These are phyloP conservation scores for Leucocoprinus birnbaumii DNA, from an alignment of 768 basidiomycete species.

Conservation along the genomic window DNA sequence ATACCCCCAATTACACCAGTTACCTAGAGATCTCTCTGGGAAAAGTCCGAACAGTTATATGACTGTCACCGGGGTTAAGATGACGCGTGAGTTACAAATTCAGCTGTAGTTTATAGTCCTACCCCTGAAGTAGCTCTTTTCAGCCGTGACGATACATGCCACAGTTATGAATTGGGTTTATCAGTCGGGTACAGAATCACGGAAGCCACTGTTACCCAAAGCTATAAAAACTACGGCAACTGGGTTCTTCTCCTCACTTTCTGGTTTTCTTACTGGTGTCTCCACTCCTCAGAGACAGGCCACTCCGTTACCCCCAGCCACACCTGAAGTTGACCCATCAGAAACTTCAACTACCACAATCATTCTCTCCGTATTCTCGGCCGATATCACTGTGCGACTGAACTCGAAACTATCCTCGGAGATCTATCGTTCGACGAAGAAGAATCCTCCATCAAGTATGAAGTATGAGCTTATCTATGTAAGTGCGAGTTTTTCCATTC, in stretches of 20 bases:
- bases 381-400: conserved; percentile 60
- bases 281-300: conserved; percentile 34
- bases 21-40: conserved; percentile 55
- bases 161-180: conserved; percentile 83
- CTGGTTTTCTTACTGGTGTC: conserved; percentile 33
- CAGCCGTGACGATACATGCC: conserved; percentile 76
- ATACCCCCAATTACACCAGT: conserved; percentile 40
- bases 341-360: conserved; percentile 51
- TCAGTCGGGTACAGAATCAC: conserved; percentile 54
- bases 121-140: conserved; percentile 4
- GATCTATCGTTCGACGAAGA: conserved; percentile 90
- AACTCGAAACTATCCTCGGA: conserved; percentile 69
- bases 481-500: conserved; percentile 18
- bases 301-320: conserved; percentile 24
- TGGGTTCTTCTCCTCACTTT: conserved; percentile 50
- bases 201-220: conserved; percentile 34
- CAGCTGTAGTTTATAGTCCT: background rate
- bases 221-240: conserved; percentile 28
- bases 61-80: conserved; percentile 62
- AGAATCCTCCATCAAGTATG: conserved; percentile 77
- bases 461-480: conserved; percentile 87
- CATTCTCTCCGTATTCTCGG: conserved; percentile 61
- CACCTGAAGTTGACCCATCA: conserved; percentile 30
- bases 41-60: conserved; percentile 62
- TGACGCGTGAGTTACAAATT: conserved; percentile 47